A percentile compares a stretch with the other conserved stretches of the same genome.
These are phyloP conservation scores for Cyphellophora europaea DNA, from an alignment of 2,329 filamentous ascomycete genomes.

Conservation along the genomic window DNA sequence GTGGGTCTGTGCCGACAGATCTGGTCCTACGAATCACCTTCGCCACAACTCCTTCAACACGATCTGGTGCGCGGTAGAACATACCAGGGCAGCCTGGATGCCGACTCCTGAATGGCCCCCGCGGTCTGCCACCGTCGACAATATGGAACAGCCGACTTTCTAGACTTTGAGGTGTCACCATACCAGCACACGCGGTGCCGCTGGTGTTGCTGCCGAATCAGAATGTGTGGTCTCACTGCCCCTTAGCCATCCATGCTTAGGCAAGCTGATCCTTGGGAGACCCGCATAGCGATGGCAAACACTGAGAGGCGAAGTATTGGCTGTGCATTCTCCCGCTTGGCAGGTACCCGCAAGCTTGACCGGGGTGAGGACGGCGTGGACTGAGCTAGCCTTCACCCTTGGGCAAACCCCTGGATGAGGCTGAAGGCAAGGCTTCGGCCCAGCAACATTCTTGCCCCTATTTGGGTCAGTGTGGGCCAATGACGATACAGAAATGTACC, in stretches of 20 bases:
- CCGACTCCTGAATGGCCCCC: no score
- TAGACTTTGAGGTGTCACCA: not conserved
- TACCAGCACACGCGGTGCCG: not conserved
- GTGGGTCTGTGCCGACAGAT: not conserved
- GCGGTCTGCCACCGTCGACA: no score
- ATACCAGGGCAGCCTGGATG: not conserved
- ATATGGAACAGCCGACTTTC: no score
- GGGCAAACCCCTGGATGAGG: not conserved
- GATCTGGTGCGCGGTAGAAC: not conserved
- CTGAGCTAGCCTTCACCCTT: not conserved
- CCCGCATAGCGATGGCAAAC: not conserved
- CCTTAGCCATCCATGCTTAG: no score
- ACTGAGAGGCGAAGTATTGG: not conserved
- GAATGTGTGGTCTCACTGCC: not conserved
- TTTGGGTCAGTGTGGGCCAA: no score
- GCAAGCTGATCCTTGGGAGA: no score
- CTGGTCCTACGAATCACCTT: not conserved
- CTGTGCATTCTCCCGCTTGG: not conserved
- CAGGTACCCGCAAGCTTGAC: conserved; percentile 1
- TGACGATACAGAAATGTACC: no score
- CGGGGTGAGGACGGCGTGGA: not conserved
- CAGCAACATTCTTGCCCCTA: no score
- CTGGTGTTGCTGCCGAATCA: not conserved
- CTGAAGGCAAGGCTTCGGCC: no score
- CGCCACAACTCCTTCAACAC: not conserved